Evolutionary conservation across 495 filamentous ascomycete species (phyloP), one percentile per base, ranked within the genome.

Genomic region (Sabuloglossum arenarium): DNA sequence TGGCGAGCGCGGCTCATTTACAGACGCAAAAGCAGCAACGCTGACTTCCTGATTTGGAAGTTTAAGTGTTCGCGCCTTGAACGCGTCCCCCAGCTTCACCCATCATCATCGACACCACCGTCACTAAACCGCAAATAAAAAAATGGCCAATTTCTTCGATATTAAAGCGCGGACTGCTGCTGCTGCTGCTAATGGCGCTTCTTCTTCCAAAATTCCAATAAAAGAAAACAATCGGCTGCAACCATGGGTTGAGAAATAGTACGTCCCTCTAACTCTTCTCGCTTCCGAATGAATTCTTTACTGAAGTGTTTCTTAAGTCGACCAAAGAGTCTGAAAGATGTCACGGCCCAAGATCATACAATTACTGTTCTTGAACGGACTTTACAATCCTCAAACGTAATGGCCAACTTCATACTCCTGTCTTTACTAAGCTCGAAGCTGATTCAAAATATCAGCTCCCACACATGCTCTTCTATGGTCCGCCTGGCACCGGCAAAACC

Each of bases 171-270:
- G 88, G 27, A 88, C 84, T 8, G 86, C 85, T 1, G 85, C 78
- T 25, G 79, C 81, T 24, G 67, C 74, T 49, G 67, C 74, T 6
- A 59, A 75, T 71, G 65, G 58, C 32, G 60, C 54, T 16, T 52
- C 65, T 24, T 67, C 72, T 9, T 71, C 74, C 59, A 79, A 76
- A 68, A 66, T 69, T 61, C 75, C 75, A 60, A 66, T 75, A 60
- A 86, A 82, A 63, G 79, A 86, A 59, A 75, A 70, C 23, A 72
- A 70, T 32, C 76, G 79, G 59, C 71, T 81, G 32, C 89, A 96
- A 63, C 91, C 91, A 59, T 99, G 91, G 91, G 90, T 97, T 54
- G 93, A 97, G 73, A 99, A 99, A 86, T 98, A 98, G 93, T 96
- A 78, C 59, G 80, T 64, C 12, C 37, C 42, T 39, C 30, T 0